Conservation (phyloP, 352 stramenopile species). For the Phytophthora crassamura region DNA sequence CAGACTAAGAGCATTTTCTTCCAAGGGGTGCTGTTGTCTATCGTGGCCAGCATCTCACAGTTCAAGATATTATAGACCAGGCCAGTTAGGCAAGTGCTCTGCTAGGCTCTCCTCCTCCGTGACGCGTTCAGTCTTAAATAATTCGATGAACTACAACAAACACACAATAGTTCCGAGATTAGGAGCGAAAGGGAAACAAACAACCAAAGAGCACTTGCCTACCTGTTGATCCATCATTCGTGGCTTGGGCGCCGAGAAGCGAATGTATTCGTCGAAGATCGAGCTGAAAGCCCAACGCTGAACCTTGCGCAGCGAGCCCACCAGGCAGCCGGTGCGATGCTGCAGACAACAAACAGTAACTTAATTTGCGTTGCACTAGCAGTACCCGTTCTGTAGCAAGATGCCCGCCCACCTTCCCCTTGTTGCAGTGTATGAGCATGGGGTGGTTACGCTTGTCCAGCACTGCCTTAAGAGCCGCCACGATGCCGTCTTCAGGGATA, state of each 20-base stretch:
- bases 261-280: constrained; percentile 89
- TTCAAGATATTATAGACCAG: constrained; percentile 43
- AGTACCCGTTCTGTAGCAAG: not conserved
- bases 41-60: too few species aligned
- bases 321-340: constrained; percentile 83
- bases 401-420: constrained; percentile 65
- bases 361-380: not conserved
- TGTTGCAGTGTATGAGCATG: constrained; percentile 91
- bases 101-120: constrained; percentile 49
- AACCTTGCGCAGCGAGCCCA: constrained; percentile 82
- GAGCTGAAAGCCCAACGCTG: constrained; percentile 86
- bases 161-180: not conserved
- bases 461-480: constrained; percentile 73
- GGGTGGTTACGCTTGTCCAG: constrained; percentile 87
- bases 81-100: constrained; percentile 74
- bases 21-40: too few species aligned
- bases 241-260: constrained; percentile 84
- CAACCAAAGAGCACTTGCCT: not conserved
- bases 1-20: too few species aligned
- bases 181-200: not conserved
- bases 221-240: constrained; percentile 91
- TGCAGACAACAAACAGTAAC: constrained; percentile 23
- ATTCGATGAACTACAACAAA: constrained; percentile 73
- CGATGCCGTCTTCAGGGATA: constrained; percentile 85
- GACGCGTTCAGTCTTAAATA: constrained; percentile 85